Percentiles rank a stretch among this genome's conserved stretches.
Evolutionary conservation across 2,329 filamentous ascomycete genomes (phyloP).

Genomic region (Colletotrichum scovillei): DNA sequence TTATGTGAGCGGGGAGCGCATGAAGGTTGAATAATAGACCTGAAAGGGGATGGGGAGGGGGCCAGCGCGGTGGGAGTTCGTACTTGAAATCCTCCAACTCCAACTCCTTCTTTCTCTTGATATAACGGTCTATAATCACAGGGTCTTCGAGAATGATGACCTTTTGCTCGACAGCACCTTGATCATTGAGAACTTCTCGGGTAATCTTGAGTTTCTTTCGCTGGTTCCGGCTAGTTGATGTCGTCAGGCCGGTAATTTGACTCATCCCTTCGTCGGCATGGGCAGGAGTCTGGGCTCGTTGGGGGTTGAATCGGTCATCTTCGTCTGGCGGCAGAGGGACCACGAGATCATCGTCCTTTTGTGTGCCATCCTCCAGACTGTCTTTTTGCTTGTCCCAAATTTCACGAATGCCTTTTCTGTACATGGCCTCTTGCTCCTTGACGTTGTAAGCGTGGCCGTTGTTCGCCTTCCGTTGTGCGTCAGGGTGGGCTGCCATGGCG

Average conservation of each 20-base stretch:
- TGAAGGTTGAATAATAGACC: conserved; percentile 29
- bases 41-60: conserved; percentile 24
- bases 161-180: conserved; percentile 67
- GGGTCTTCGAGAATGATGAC: conserved; percentile 82
- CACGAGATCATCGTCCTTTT: conserved; percentile 71
- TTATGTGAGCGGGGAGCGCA: conserved; percentile 36
- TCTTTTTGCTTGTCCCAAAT: conserved; percentile 93
- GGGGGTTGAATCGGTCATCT: conserved; percentile 77
- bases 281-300: conserved; percentile 76
- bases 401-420: conserved; percentile 88
- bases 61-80: conserved; percentile 13
- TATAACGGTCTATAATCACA: conserved; percentile 89
- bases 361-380: conserved; percentile 78
- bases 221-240: conserved; percentile 70
- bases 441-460: conserved; percentile 98
- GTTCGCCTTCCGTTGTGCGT: conserved; percentile 71
- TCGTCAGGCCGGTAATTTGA: conserved; percentile 79
- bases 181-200: conserved; percentile 63
- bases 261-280: conserved; percentile 81
- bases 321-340: conserved; percentile 69
- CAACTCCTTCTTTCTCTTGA: conserved; percentile 78
- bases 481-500: conserved; percentile 80
- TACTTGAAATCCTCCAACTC: conserved; percentile 66
- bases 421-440: conserved; percentile 90
- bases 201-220: conserved; percentile 80